Base-by-base conservation (phyloP, 2,329 filamentous ascomycete species). In the Ustulina deusta region DNA sequence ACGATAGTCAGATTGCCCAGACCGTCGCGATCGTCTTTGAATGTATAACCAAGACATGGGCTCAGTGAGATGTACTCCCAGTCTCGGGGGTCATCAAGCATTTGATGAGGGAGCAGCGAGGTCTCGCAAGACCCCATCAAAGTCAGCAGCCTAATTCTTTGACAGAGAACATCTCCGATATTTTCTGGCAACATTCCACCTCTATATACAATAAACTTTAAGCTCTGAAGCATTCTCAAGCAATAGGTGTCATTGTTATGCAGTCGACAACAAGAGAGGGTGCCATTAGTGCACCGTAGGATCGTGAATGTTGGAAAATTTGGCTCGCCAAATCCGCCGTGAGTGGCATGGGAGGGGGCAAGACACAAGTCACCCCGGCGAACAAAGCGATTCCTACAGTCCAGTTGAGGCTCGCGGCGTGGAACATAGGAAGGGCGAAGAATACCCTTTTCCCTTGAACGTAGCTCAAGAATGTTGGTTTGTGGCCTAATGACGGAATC, bases 11-110 rank as follows among this genome's bases (percentile, higher is more conserved):
- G 44, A 27, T 60, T 60, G 7, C 44, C 44, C 4, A 60, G 20
- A 6, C 29, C 57, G 57, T 60, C 44, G 13, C 57, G 57, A 22
- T 60, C 29, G 11, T 60, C 57, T n/a, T 22, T 49, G 42, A 49
- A 60, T 13, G 40, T 49, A 38, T 38, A 6, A 38, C 57, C 44
- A 20, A 60, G 57, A 49, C 42, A 25, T 25, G 57, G 44, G 57
- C 57, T 60, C 42, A 60, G 22, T 25, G 42, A 60, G 6, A 60
- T 38, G 38, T 60, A 48, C 42, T 60, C 57, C 40, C 44, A 60
- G 20, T 60, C 57, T 11, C 15, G 57, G 38, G 44, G 32, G 32
- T 49, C 44, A 11, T 60, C 57, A 48, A 49, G 42, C 17, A 60
- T 36, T 11, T 60, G 10, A 27, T 25, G 42, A 4, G 57, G 57